Evolutionary conservation across 192 early-diverging fungal species (phyloP), one percentile per base, ranked within the genome.

Genomic region (Allomyces javanicus): DNA sequence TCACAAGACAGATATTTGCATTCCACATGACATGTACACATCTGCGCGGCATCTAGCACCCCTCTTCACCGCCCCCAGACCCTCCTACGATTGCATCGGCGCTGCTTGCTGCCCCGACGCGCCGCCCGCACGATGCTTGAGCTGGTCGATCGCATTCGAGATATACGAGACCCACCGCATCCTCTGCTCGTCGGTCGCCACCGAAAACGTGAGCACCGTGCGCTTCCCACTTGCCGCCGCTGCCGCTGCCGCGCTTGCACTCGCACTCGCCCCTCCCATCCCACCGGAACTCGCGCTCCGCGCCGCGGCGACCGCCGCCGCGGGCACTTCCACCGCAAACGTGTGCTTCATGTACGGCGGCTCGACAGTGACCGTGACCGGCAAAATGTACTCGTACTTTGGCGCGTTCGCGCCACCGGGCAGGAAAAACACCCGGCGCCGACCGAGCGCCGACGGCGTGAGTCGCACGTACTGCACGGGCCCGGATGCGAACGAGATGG

Each of bases 291-390:
- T 40, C 33, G 33, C 33, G 33, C 33, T 40, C 33, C 33, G 33
- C 50, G 50, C 50, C 50, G 50, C 50, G 17, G 50, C 50, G 50
- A n/a, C 21, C 50, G 50, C 17, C 50, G 50, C 50, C 1, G 50
- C 21, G 50, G 17, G 50, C 12, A 58, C 12, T n/a, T 58, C 50
- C 17, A 58, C 21, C 17, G 50, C 12, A 58, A 58, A 58, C 50
- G 50, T 58, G 50, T 58, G 50, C 50, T 58, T 58, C 50, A 58
- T 58, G 50, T 58, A 58, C 50, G 50, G 50, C 50, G 50, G 50
- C 50, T 58, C 50, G 4, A 58, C 50, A 3, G 50, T 58, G 50
- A 58, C 17, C 50, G 50, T 58, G 50, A 58, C 17, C 4, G 50
- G 50, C 50, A 58, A n/a, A 21, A 58, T 58, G 10, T 58, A 58